Evolutionary conservation across 208 protist genomes (phyloP).

Genomic region (Trypanosoma lewisi): DNA sequence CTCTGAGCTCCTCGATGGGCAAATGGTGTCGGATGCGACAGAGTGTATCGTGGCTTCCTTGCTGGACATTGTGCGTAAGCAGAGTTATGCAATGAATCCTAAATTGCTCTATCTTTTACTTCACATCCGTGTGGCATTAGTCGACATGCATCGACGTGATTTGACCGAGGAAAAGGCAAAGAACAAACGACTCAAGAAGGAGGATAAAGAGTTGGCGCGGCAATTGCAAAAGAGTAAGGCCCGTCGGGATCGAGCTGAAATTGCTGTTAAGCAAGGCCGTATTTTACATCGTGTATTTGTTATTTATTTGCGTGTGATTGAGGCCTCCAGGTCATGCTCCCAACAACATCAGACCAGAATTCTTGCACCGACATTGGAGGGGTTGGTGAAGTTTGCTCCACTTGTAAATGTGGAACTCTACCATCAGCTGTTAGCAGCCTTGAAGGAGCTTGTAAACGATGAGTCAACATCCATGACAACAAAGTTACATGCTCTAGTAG

Average conservation of each 20-base stretch:
- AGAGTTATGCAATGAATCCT: conserved; percentile 91
- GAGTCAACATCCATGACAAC: conserved; percentile 80
- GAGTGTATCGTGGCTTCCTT: conserved; percentile 80
- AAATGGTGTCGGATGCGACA: conserved; percentile 85
- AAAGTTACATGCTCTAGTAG: conserved; percentile 86
- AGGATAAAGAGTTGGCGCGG: conserved; percentile 90
- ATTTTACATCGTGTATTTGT: conserved; percentile 90
- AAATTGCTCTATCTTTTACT: conserved; percentile 86
- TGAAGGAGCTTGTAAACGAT: conserved; percentile 87
- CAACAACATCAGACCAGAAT: conserved; percentile 87
- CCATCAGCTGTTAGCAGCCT: conserved; percentile 82
- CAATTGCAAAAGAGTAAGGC: conserved; percentile 91
- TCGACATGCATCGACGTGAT: conserved; percentile 88
- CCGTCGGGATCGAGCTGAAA: conserved; percentile 77
- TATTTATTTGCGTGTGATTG: conserved; percentile 90
- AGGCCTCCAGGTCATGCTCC: conserved; percentile 80
- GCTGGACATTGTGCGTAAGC: conserved; percentile 87
- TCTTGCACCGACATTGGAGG: conserved; percentile 84
- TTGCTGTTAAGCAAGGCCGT: conserved; percentile 85
- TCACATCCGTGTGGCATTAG: conserved; percentile 91
- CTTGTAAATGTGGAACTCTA: conserved; percentile 90
- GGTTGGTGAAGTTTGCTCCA: conserved; percentile 89
- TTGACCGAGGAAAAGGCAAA: conserved; percentile 90
- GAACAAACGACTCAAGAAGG: conserved; percentile 87
- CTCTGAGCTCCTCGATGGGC: conserved; percentile 74